Conservation (phyloP, 495 filamentous ascomycete genomes). For the Hypoxylon crocopeplum region DNA sequence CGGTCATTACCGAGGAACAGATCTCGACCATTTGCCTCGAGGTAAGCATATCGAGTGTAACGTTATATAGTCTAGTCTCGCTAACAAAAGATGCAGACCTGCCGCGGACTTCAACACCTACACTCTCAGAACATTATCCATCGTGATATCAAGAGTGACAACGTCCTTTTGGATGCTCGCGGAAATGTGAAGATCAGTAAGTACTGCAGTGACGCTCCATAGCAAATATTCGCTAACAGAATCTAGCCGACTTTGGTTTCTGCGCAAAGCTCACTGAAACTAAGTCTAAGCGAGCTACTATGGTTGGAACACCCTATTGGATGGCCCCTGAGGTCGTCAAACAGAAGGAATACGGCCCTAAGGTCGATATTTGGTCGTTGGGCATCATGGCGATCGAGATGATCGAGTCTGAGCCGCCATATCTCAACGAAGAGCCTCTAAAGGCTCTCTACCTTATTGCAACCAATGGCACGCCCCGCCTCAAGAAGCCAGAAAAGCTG, state of each 20-base stretch:
- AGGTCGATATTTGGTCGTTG: constrained; percentile 98
- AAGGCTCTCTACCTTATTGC: constrained; percentile 97
- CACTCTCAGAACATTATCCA: constrained; percentile 97
- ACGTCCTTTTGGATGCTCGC: constrained; percentile 89
- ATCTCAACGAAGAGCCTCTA: constrained; percentile 96
- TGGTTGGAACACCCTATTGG: constrained; percentile 99
- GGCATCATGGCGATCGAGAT: constrained; percentile 99
- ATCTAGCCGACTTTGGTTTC: constrained; percentile 93
- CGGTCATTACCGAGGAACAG: constrained; percentile 87
- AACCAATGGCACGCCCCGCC: constrained; percentile 92
- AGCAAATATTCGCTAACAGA: constrained; percentile 41
- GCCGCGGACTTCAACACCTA: constrained; percentile 90
- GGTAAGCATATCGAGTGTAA: constrained; percentile 60
- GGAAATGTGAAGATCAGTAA: constrained; percentile 98
- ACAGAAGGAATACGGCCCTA: constrained; percentile 97
- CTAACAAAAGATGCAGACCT: constrained; percentile 71
- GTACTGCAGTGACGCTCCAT: constrained; percentile 38
- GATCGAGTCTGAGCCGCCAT: constrained; percentile 98
- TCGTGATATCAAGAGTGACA: constrained; percentile 98
- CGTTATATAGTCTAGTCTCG: background rate
- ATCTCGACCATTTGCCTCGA: constrained; percentile 97
- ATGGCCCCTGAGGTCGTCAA: constrained; percentile 99
- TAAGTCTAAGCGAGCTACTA: constrained; percentile 95
- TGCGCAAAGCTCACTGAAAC: constrained; percentile 98
- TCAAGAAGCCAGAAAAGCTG: constrained; percentile 97